A percentile compares a stretch with the other conserved stretches of the same genome.
Conservation (phyloP, 306 rosid species). For the Rosa chinensis region DNA sequence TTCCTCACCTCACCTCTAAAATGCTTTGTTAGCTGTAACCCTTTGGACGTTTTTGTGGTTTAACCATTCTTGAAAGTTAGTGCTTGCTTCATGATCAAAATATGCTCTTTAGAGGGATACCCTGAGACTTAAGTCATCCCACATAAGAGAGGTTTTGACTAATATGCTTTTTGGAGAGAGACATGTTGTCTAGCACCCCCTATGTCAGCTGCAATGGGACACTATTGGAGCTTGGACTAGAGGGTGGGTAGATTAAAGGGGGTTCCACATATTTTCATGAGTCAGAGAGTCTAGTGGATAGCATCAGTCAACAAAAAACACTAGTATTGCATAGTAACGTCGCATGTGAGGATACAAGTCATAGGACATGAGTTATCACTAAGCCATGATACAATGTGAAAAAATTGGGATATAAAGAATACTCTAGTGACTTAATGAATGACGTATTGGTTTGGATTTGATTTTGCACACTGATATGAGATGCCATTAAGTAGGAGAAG, state of each 20-base stretch:
- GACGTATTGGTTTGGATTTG: no score
- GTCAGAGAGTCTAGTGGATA: neutral
- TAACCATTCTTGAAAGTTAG: neutral
- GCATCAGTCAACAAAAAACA: no score
- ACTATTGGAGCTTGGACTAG: neutral
- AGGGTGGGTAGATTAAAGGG: neutral
- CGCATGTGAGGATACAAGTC: no score
- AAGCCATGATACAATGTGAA: neutral
- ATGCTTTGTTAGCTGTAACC: neutral
- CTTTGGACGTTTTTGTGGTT: neutral
- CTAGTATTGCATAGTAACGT: no score
- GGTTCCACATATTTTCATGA: neutral
- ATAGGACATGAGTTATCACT: no score
- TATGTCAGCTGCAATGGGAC: neutral
- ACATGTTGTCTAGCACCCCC: neutral
- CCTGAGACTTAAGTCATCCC: no score
- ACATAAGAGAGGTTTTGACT: neutral
- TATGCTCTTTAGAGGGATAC: no score
- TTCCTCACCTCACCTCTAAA: neutral
- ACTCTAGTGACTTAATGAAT: no score
- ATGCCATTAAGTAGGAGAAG: no score
- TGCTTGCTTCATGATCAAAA: neutral
- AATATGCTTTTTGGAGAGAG: neutral
- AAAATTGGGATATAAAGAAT: no score
- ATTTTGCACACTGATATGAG: no score